Base-by-base conservation (phyloP, 345 rosid genomes). In the Populus nigra region DNA sequence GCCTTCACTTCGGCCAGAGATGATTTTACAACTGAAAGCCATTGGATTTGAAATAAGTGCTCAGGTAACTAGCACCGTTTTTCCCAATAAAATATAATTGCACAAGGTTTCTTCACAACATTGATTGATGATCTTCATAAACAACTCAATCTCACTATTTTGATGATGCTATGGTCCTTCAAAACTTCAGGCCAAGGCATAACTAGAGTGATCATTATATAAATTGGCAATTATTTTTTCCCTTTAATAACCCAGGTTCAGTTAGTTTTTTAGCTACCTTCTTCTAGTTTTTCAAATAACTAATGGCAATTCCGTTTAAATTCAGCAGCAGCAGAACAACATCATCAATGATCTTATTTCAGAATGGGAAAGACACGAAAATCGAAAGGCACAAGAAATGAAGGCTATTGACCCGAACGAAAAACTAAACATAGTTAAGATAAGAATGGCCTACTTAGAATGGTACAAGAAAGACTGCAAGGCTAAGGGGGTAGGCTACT, bases 381-480 rank as follows among this genome's bases (percentile, higher is more conserved):
- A 69, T 29, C 35, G 2, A 27, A 50, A 49, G 23, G 27, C 5
- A 1, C 67, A 43, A 20, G 87, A 81, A 80, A 77, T 76, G 63
- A 65, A 12, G 38, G 70, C 20, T n/a, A 43, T 71, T 76, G 80
- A 87, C 73, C 78, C 74, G 4, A 41, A 38, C 12, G 80, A 73
- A 79, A 86, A 86, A 57, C 80, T 92, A 63, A 88, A 83, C 50
- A 72, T 73, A 0, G 36, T 79, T 11, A 94, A 91, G 80, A 61
- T 78, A 36, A 5, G 53, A 35, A 84, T 94, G 92, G 80, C 85
- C 2, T 0, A 68, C 1, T 41, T 92, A 3, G 98, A 91, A 77
- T 83, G 90, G 90, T 90, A 90, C 84, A 92, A 90, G 84, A 94
- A 88, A 81, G 11, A 0, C 16, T 62, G 81, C 72, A 86, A 68